Conservation (phyloP, 805 yeast genomes). For the Lipomyces kockii region DNA sequence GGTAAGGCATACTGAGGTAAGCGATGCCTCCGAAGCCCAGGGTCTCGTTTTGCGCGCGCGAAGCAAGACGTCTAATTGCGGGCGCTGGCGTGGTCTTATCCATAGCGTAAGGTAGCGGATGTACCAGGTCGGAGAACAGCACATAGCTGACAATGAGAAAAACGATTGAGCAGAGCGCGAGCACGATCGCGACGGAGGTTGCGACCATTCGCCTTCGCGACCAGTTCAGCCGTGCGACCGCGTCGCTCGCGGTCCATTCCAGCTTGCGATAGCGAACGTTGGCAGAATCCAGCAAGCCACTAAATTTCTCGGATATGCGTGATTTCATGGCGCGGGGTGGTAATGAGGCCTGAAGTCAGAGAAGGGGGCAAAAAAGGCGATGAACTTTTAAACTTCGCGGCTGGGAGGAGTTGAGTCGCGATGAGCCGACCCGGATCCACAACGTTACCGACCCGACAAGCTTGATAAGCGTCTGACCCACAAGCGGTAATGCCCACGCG, state of each 20-base stretch:
- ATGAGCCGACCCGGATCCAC: no score
- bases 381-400: no score
- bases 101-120: neutral
- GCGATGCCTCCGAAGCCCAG: constrained; percentile 30
- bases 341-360: neutral
- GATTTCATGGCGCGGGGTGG: neutral
- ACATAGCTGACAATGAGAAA: neutral
- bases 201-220: neutral
- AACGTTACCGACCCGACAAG: no score
- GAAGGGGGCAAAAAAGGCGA: no score
- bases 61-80: neutral
- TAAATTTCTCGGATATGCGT: constrained; percentile 2
- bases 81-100: neutral
- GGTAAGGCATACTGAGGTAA: constrained; percentile 26
- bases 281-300: neutral
- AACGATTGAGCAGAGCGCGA: neutral
- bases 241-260: neutral
- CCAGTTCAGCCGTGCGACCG: neutral
- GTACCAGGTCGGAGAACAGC: neutral
- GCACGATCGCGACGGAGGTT: neutral
- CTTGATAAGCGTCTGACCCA: no score
- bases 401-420: no score
- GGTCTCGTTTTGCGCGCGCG: constrained; percentile 19
- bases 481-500: no score
- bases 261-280: neutral